Conservation (phyloP, 1,284 basidiomycete genomes). For the Leccinum proliferum region DNA sequence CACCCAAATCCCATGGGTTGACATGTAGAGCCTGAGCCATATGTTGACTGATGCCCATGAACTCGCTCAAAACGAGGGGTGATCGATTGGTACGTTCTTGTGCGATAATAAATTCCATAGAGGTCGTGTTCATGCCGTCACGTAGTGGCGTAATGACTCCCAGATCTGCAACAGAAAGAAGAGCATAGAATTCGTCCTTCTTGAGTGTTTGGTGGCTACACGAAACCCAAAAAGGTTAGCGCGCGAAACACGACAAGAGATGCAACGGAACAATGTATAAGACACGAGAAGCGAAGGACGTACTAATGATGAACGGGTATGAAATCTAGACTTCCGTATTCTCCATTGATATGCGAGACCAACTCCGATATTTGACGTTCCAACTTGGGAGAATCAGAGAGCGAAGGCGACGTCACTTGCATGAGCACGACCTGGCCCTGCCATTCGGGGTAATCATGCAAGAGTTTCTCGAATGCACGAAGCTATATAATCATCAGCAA, state of each 20-base stretch:
- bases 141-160: conserved; percentile 94
- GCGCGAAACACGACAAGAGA: not conserved
- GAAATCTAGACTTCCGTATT: conserved; percentile 93
- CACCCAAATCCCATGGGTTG: conserved; percentile 87
- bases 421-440: conserved; percentile 84
- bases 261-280: not conserved
- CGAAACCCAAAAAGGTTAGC: not conserved
- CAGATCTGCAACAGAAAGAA: conserved; percentile 93
- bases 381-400: conserved; percentile 91
- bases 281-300: conserved; percentile 23
- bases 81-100: conserved; percentile 81
- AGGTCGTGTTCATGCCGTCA: conserved; percentile 99
- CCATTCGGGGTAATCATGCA: conserved; percentile 96
- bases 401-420: conserved; percentile 91
- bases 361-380: conserved; percentile 93
- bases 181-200: conserved; percentile 96
- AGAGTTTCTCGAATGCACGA: conserved; percentile 92
- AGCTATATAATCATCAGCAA: conserved; percentile 42
- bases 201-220: conserved; percentile 92
- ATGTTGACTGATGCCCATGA: conserved; percentile 92
- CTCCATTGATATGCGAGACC: conserved; percentile 95
- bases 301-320: conserved; percentile 99
- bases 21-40: conserved; percentile 82
- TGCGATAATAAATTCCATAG: conserved; percentile 97
- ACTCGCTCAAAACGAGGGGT: conserved; percentile 91